Conservation (phyloP, 257 asterid genomes). For the Handroanthus guayacan region DNA sequence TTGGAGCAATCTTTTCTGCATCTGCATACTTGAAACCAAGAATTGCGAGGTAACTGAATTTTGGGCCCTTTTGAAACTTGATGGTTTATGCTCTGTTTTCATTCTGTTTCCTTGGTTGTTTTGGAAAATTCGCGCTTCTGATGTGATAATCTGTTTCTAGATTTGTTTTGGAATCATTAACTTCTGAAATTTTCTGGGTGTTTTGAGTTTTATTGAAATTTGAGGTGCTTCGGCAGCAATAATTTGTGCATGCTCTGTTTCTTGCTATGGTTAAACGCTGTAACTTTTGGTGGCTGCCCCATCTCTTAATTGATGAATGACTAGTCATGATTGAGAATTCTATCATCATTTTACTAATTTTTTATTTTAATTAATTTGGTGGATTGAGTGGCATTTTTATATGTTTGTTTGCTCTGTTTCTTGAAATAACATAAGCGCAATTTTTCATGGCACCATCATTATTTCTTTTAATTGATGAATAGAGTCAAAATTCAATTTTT, state of each 20-base stretch:
- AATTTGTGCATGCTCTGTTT: slow-evolving; percentile 28
- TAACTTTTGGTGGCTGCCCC: background rate
- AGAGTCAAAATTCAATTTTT: background rate
- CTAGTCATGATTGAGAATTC: background rate
- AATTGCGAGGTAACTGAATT: slow-evolving; percentile 38
- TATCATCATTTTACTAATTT: background rate
- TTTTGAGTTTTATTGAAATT: background rate
- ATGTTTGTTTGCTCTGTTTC: slow-evolving; percentile 5
- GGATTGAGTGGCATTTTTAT: slow-evolving; percentile 12
- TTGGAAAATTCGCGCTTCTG: background rate
- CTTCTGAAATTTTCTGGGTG: slow-evolving; percentile 15
- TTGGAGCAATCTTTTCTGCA: background rate
- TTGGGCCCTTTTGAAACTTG: slow-evolving; percentile 9
- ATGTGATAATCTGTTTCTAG: slow-evolving; percentile 6
- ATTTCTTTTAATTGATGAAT: background rate
- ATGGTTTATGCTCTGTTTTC: background rate
- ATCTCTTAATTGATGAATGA: background rate
- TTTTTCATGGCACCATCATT: background rate
- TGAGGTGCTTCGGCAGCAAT: background rate
- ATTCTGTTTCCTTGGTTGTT: background rate
- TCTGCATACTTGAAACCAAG: background rate
- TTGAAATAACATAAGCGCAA: background rate
- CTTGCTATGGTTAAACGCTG: background rate
- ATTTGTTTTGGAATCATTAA: slow-evolving; percentile 5
- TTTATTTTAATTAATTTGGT: background rate